Percentiles rank a stretch among this genome's conserved stretches.
Conservation (phyloP, 140 eudicot species). For the Flaveria floridana region DNA sequence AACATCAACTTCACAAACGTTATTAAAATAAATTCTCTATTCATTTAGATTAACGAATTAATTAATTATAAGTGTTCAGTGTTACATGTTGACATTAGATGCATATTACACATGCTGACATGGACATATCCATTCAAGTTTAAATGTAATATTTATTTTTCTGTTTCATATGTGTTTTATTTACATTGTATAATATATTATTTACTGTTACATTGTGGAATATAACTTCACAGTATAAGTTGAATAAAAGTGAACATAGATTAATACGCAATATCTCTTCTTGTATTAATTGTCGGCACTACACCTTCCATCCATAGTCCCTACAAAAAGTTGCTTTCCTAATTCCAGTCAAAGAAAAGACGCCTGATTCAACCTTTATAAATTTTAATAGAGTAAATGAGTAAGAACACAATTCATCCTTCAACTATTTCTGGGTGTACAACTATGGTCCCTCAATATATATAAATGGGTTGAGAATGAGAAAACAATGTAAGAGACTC, state of each 20-base stretch:
- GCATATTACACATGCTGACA: slow-evolving; percentile 16
- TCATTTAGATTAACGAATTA: neutral
- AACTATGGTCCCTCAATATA: neutral
- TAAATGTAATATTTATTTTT: too few species aligned
- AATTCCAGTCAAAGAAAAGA: slow-evolving; percentile 18
- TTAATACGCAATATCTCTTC: neutral
- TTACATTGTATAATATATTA: too few species aligned
- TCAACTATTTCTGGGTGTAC: neutral
- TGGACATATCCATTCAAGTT: neutral
- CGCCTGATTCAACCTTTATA: slow-evolving; percentile 22
- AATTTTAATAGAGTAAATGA: neutral
- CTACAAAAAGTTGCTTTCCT: slow-evolving; percentile 24
- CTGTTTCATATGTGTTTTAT: too few species aligned
- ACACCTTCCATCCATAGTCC: slow-evolving; percentile 23
- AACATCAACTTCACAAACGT: slow-evolving; percentile 1
- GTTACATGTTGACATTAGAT: neutral
- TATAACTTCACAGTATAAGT: neutral
- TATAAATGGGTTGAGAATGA: neutral
- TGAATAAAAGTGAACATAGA: neutral
- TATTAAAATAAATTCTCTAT: neutral
- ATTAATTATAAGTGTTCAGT: too few species aligned
- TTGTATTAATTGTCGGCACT: slow-evolving; percentile 28
- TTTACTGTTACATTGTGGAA: neutral
- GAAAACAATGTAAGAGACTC: too few species aligned
- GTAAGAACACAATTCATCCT: neutral